Percentiles rank a stretch among this genome's conserved stretches.
These are phyloP conservation scores for Rosa lucieae DNA, from an alignment of 306 rosid genomes.

Conservation along the genomic window DNA sequence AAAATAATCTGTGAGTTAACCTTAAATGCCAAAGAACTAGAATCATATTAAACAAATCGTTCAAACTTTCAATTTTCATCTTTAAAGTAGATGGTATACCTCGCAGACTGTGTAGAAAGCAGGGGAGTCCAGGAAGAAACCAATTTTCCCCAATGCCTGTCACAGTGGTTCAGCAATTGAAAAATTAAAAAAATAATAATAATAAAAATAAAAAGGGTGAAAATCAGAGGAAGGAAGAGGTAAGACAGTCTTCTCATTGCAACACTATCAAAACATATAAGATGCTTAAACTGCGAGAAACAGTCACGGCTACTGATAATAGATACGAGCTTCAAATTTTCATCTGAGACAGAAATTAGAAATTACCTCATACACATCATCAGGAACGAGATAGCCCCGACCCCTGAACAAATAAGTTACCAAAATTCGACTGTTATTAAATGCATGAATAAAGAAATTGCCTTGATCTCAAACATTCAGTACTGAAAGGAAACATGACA, in stretches of 20 bases:
- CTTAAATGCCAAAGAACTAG: background rate
- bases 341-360: slow-evolving; percentile 6
- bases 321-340: background rate
- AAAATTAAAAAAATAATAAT: background rate
- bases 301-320: background rate
- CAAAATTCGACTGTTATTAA: background rate
- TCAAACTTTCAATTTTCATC: slow-evolving; percentile 8
- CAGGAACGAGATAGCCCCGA: slow-evolving; percentile 73
- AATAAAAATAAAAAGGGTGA: background rate
- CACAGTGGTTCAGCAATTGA: slow-evolving; percentile 30
- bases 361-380: slow-evolving; percentile 75
- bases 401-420: slow-evolving; percentile 52
- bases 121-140: slow-evolving; percentile 86
- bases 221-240: background rate
- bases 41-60: background rate
- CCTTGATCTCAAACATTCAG: background rate
- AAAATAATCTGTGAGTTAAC: background rate
- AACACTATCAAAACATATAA: background rate
- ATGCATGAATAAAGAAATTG: background rate
- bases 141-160: slow-evolving; percentile 79
- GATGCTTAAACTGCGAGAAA: background rate
- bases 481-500: background rate
- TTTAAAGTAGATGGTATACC: slow-evolving; percentile 44
- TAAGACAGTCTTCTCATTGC: background rate
- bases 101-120: slow-evolving; percentile 84